Evolutionary conservation across 257 asterid genomes (phyloP).

Genomic region (Gentiana straminea): DNA sequence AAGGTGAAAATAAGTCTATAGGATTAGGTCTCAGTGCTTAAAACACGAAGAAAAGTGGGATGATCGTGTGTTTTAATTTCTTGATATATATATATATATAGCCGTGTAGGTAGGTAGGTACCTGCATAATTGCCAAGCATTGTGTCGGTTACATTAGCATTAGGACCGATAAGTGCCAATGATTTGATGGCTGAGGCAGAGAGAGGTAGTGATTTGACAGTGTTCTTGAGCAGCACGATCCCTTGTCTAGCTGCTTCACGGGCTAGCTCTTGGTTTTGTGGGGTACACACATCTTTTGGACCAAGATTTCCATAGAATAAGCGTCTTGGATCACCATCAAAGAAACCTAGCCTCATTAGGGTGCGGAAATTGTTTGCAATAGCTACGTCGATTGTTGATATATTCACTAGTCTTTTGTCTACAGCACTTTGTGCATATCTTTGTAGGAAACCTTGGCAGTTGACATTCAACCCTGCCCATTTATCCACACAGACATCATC

Average conservation of each 20-base stretch:
- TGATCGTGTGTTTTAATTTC: background rate
- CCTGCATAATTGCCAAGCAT: constrained; percentile 86
- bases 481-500: background rate
- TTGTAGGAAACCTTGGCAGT: constrained; percentile 56
- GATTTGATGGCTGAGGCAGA: constrained; percentile 46
- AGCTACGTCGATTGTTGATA: constrained; percentile 42
- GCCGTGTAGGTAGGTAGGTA: too few relatives aligned
- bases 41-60: too few relatives aligned
- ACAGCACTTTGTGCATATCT: constrained; percentile 46
- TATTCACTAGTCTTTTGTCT: constrained; percentile 45
- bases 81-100: too few relatives aligned
- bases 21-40: background rate
- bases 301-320: constrained; percentile 68
- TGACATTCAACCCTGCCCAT: constrained; percentile 65
- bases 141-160: constrained; percentile 46
- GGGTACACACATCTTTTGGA: constrained; percentile 66
- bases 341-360: constrained; percentile 80
- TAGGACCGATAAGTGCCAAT: constrained; percentile 84
- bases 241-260: constrained; percentile 90
- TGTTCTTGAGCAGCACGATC: constrained; percentile 73
- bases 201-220: constrained; percentile 50
- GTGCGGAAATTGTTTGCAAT: constrained; percentile 61
- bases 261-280: constrained; percentile 58
- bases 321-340: constrained; percentile 70
- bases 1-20: background rate